These are phyloP conservation scores for Kwoniella dejecticola DNA, from an alignment of 768 basidiomycete genomes.

Conservation along the genomic window DNA sequence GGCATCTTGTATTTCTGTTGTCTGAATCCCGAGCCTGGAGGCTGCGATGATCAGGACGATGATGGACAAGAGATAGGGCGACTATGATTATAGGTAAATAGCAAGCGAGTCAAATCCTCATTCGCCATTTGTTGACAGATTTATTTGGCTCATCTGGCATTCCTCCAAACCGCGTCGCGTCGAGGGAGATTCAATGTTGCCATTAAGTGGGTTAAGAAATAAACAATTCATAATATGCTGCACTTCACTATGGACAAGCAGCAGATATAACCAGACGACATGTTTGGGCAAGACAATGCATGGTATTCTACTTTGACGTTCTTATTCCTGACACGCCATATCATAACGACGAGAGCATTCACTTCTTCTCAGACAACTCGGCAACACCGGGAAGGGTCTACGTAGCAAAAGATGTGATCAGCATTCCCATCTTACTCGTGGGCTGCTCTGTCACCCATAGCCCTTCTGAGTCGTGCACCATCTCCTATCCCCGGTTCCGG, in stretches of 20 bases:
- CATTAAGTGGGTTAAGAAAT: not conserved
- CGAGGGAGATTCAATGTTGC: constrained; percentile 4
- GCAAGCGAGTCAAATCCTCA: no score
- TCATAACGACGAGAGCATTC: constrained; percentile 13
- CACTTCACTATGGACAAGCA: no score
- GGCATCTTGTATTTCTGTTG: constrained; percentile 28
- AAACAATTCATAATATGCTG: not conserved
- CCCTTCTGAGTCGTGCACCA: no score
- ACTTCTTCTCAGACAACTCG: constrained; percentile 77
- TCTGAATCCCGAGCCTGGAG: not conserved
- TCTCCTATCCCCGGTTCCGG: no score
- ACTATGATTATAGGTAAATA: no score
- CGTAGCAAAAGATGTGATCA: not conserved
- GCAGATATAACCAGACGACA: no score
- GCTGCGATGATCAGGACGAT: no score
- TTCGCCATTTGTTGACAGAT: constrained; percentile 12
- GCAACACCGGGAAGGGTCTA: constrained; percentile 88
- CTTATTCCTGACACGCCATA: not conserved
- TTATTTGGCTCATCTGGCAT: not conserved
- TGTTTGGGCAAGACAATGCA: no score
- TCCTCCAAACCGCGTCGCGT: constrained; percentile 6
- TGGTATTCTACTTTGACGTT: no score
- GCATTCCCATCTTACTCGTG: no score
- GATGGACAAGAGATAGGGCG: no score
- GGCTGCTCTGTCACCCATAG: not conserved